Evolutionary conservation across 768 basidiomycete genomes (phyloP), one percentile per base, ranked within the genome.

Genomic region (Megacollybia marginata): DNA sequence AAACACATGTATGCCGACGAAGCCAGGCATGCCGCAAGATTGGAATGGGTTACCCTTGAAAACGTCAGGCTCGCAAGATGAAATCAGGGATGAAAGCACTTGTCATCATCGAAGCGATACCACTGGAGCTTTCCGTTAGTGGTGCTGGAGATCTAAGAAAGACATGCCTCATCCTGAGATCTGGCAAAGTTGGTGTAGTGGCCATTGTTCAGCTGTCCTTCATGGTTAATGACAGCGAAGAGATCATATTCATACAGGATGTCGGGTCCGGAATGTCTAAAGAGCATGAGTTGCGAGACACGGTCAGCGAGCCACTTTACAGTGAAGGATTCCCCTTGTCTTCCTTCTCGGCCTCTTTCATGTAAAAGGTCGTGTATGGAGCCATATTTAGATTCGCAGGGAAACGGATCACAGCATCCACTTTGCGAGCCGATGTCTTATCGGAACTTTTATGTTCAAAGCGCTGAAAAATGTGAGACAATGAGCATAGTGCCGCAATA

Each of bases 21-120:
- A 45, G 64, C 69, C 38, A 93, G 72, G 48, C 85, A 87, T 1
- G 76, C 75, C 8, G 76, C 72, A 18, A 93, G 72, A 20, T 72
- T 84, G 10, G 91, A 80, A 18, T 74, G 76, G 1, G 82, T 82
- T 9, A 94, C 90, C 65, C 85, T 87, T 59, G 19, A 44, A 34
- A 48, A 20, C 50, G 47, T 45, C 47, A 42, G 36, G 33, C 48
- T 31, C 32, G 47, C 18, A 34, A 44, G 18, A 35, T 31, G 44
- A 48, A 52, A 20, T 28, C 6, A 28, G 23, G 23, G 23, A 2
- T 28, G 36, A 33, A 62, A 80, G 62, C 58, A 90, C 88, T 90
- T 95, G 58, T 94, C 92, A 60, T 96, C 93, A 63, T 96, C 92
- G 64, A 92, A 92, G 19, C 84, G 84, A 67, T 88, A 95, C 92